A percentile compares a stretch with the other conserved stretches of the same genome.
These are phyloP conservation scores for Monosporascus ibericus DNA, from an alignment of 2,329 filamentous ascomycete species.

Conservation along the genomic window DNA sequence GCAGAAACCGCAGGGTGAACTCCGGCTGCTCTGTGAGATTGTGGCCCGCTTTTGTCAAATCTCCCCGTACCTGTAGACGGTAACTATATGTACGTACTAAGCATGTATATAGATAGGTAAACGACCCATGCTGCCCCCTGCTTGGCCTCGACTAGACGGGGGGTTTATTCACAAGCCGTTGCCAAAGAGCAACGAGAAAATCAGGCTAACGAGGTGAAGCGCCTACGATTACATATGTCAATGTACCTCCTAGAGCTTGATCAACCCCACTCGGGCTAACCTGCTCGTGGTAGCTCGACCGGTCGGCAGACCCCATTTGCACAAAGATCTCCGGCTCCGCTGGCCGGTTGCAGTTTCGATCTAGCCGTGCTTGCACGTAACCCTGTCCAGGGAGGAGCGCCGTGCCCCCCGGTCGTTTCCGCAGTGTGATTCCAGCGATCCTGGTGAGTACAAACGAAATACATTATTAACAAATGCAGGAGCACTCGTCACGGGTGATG, in stretches of 20 bases:
- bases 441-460: not conserved
- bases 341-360: constrained; percentile 27
- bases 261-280: constrained; percentile 21
- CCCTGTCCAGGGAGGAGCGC: not conserved
- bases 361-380: constrained; percentile 23
- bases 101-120: constrained; percentile 2
- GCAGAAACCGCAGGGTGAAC: constrained; percentile 1
- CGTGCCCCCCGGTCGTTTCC: not conserved
- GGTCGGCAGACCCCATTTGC: constrained; percentile 30
- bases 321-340: constrained; percentile 30
- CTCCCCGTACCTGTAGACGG: too few relatives aligned
- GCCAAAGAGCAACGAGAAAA: too few relatives aligned
- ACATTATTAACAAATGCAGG: constrained; percentile 2
- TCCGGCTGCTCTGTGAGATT: too few relatives aligned
- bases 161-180: too few relatives aligned
- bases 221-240: too few relatives aligned
- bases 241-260: constrained; percentile 6
- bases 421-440: not conserved
- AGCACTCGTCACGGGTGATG: not conserved
- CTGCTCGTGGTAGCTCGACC: constrained; percentile 30
- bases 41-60: too few relatives aligned
- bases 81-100: not conserved
- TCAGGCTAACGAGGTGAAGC: not conserved
- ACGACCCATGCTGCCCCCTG: too few relatives aligned
- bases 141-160: too few relatives aligned